A percentile compares a stretch with the other conserved stretches of the same genome.
Conservation (phyloP, 345 rosid genomes). For the Populus alba region DNA sequence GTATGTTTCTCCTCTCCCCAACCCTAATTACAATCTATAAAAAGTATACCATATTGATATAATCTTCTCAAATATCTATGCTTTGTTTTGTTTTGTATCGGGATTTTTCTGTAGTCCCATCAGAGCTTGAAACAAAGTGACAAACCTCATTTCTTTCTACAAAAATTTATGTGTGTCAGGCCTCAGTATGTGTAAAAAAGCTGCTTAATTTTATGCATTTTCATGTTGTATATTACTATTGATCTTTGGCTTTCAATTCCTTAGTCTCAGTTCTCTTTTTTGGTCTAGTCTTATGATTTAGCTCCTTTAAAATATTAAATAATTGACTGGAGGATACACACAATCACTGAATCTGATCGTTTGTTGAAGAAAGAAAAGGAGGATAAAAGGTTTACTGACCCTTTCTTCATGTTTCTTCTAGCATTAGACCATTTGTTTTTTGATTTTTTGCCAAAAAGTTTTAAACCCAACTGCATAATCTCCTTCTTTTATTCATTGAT, state of each 20-base stretch:
- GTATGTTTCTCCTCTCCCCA: constrained; percentile 9
- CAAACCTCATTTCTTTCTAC: neutral
- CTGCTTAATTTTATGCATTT: neutral
- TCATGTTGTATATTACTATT: neutral
- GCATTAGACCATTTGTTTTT: neutral
- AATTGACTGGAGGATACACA: neutral
- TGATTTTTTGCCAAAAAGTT: neutral
- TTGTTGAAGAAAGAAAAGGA: neutral
- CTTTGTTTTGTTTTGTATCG: neutral
- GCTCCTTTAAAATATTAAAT: neutral
- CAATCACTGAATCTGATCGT: neutral
- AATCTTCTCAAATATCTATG: neutral
- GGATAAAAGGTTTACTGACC: neutral
- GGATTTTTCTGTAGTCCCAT: neutral
- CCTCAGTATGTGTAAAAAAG: neutral
- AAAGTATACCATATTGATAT: neutral
- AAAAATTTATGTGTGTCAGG: neutral
- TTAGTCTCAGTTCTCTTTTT: neutral
- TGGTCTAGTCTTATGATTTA: neutral
- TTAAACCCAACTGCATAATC: neutral
- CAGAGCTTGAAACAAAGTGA: neutral
- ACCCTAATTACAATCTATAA: neutral
- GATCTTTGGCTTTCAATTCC: neutral
- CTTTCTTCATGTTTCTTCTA: neutral
- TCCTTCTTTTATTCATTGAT: neutral